Percentiles rank a stretch among this genome's conserved stretches.
phyloP scores from a whole-genome alignment of 2,329 filamentous ascomycete genomes.

The Endocalyx cinctus region DNA sequence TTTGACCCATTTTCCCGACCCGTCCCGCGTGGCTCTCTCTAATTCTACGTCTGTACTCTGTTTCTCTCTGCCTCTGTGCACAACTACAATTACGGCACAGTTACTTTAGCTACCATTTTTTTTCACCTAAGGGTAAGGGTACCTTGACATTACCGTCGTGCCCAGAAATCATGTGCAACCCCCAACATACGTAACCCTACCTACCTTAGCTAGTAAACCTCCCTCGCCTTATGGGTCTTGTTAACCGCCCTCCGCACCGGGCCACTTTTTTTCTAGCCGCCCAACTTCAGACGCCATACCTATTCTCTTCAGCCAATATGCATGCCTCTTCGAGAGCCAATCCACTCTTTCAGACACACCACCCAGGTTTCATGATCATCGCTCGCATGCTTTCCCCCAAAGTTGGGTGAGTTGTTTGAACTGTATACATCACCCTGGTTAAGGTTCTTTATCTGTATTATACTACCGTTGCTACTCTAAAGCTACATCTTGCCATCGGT shows the following conservation, averaged over 20 bases:
- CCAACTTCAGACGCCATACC: slow-evolving; percentile 42
- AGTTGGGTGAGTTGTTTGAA: not conserved
- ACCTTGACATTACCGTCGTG: slow-evolving; percentile 2
- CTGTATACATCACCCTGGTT: too few relatives aligned
- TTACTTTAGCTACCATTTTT: slow-evolving; percentile 1
- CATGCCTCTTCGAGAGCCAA: slow-evolving; percentile 34
- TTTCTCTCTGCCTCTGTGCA: too few relatives aligned
- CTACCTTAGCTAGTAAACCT: too few relatives aligned
- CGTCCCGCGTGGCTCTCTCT: slow-evolving; percentile 15
- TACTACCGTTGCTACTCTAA: not conserved
- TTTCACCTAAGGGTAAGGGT: slow-evolving; percentile 14
- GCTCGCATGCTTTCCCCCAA: slow-evolving; percentile 27
- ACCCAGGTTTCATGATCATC: slow-evolving; percentile 46
- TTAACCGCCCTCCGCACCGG: slow-evolving; percentile 30
- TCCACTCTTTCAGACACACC: slow-evolving; percentile 45
- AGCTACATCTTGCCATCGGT: slow-evolving; percentile 25
- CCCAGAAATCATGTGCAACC: slow-evolving; percentile 4
- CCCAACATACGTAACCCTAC: slow-evolving; percentile 7
- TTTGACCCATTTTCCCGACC: slow-evolving; percentile 20
- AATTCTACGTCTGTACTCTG: too few relatives aligned
- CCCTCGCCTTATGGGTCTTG: too few relatives aligned
- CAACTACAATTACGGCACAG: too few relatives aligned
- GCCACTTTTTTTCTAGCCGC: slow-evolving; percentile 37
- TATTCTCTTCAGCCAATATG: slow-evolving; percentile 46
- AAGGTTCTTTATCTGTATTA: too few relatives aligned